phyloP scores from a whole-genome alignment of 202 grass and related monocot species.

The Panicum hallii region DNA sequence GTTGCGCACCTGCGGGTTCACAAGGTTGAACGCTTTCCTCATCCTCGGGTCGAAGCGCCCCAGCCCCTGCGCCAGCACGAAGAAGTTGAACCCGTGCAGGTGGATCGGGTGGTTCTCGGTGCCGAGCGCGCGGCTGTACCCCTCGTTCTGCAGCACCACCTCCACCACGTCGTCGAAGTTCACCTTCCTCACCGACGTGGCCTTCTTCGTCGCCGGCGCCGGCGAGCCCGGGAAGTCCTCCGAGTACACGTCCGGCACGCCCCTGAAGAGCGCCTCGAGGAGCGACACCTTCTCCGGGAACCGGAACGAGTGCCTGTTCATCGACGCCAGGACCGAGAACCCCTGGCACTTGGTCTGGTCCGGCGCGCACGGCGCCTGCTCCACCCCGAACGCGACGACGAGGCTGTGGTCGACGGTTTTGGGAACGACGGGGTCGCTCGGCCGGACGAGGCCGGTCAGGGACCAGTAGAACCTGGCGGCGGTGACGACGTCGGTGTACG shows the following conservation, averaged over 20 bases:
- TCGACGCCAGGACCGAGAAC: conserved; percentile 57
- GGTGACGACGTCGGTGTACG: conserved; percentile 25
- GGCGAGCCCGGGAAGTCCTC: conserved; percentile 56
- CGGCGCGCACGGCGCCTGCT: conserved; percentile 51
- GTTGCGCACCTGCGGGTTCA: conserved; percentile 65
- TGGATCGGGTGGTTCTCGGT: conserved; percentile 79
- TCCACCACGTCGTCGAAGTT: conserved; percentile 64
- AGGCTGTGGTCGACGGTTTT: conserved; percentile 49
- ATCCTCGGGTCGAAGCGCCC: conserved; percentile 40
- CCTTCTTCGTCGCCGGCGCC: conserved; percentile 20
- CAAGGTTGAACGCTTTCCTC: conserved; percentile 46
- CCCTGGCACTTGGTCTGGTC: conserved; percentile 48
- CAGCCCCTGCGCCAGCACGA: conserved; percentile 67
- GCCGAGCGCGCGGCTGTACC: conserved; percentile 35
- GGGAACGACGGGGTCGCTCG: conserved; percentile 45
- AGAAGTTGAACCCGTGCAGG: conserved; percentile 78
- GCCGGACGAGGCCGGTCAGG: conserved; percentile 27
- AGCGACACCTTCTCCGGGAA: conserved; percentile 62
- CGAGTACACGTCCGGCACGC: conserved; percentile 44
- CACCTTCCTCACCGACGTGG: conserved; percentile 44
- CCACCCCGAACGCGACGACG: conserved; percentile 59
- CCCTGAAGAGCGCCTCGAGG: conserved; percentile 62
- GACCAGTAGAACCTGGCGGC: conserved; percentile 63
- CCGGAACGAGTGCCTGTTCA: conserved; percentile 74
- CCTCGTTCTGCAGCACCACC: conserved; percentile 64